Conservation (phyloP, 2,329 filamentous ascomycete genomes). For the Fusarium musae region DNA sequence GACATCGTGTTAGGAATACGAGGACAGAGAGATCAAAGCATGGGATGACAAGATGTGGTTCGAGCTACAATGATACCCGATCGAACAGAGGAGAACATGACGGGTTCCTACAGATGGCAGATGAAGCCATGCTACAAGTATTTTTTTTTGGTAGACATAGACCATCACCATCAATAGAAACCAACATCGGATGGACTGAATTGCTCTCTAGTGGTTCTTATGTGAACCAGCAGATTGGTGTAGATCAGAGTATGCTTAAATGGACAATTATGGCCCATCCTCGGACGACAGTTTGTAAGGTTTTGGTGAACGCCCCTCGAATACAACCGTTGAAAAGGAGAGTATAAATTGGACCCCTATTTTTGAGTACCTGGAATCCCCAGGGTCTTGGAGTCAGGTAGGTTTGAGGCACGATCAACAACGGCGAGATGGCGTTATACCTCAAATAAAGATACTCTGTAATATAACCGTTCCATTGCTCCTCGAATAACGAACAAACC, state of each 20-base stretch:
- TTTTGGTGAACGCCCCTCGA: neutral
- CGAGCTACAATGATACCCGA: constrained; percentile 39
- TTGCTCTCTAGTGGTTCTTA: neutral
- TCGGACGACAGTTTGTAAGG: neutral
- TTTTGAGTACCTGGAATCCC: constrained; percentile 3
- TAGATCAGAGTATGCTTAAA: no score
- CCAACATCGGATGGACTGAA: constrained; percentile 5
- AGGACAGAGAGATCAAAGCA: constrained; percentile 10
- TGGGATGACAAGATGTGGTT: constrained; percentile 22
- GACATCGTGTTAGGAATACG: constrained; percentile 25
- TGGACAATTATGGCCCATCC: neutral
- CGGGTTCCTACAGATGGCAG: constrained; percentile 11
- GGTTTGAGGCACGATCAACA: neutral
- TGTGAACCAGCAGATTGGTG: no score
- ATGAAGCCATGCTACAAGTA: constrained; percentile 16
- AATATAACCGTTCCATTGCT: neutral
- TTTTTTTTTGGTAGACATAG: constrained; percentile 16
- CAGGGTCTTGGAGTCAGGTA: neutral
- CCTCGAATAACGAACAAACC: neutral
- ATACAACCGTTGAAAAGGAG: constrained; percentile 26
- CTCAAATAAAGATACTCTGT: neutral
- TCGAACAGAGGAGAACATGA: constrained; percentile 23
- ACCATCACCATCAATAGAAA: constrained; percentile 27
- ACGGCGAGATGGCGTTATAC: neutral
- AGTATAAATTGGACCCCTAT: constrained; percentile 40